A percentile compares a stretch with the other conserved stretches of the same genome.
Conservation (phyloP, 805 yeast species). For the Candida suzukii region DNA sequence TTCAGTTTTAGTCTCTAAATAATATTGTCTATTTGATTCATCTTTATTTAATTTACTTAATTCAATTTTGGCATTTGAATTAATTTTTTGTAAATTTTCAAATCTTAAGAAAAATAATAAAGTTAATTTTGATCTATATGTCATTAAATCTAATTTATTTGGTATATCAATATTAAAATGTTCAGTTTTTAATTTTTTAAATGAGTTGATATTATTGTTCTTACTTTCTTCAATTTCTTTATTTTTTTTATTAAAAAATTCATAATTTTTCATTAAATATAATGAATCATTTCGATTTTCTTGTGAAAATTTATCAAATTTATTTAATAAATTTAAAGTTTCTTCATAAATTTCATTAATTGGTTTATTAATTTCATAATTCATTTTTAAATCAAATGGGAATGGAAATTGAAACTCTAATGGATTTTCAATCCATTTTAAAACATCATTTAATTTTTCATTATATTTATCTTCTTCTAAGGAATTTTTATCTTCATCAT, state of each 20-base stretch:
- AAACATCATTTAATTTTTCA: constrained; percentile 10
- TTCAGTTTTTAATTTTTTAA: constrained; percentile 14
- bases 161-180: constrained; percentile 2
- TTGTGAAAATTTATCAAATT: too few relatives aligned
- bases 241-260: too few relatives aligned
- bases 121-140: constrained; percentile 31
- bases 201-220: too few relatives aligned
- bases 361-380: too few relatives aligned
- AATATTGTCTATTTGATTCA: constrained; percentile 33
- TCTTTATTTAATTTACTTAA: constrained; percentile 23
- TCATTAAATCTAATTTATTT: constrained; percentile 6
- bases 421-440: constrained; percentile 21
- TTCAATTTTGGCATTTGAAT: constrained; percentile 11
- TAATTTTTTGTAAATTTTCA: constrained; percentile 19
- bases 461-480: not conserved
- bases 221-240: too few relatives aligned
- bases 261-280: constrained; percentile 9
- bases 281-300: too few relatives aligned
- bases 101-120: constrained; percentile 28
- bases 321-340: not conserved
- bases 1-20: constrained; percentile 31
- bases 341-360: constrained; percentile 3
- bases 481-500: too few relatives aligned
- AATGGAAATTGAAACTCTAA: constrained; percentile 11
- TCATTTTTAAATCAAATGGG: too few relatives aligned